phyloP scores from a whole-genome alignment of 2,329 filamentous ascomycete genomes.

The Alternaria solani region DNA sequence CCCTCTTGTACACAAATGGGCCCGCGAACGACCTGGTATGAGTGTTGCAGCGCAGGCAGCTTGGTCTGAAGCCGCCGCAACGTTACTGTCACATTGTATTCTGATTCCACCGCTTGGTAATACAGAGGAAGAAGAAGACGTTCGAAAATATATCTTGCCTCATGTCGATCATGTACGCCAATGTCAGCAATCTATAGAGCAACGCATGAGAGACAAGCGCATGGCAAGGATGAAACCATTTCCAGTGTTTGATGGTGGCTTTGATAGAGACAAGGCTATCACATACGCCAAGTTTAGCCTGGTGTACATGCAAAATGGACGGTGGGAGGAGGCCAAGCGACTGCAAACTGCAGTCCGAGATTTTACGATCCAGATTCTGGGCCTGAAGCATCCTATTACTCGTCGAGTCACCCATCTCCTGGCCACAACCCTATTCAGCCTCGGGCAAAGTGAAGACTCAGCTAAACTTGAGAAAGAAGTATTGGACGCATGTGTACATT shows the following conservation, averaged over 20 bases:
- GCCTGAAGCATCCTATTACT: slow-evolving; percentile 28
- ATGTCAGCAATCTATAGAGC: slow-evolving; percentile 8
- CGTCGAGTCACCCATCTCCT: slow-evolving; percentile 32
- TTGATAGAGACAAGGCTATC: not conserved
- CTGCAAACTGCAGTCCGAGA: slow-evolving; percentile 38
- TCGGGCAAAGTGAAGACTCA: slow-evolving; percentile 33
- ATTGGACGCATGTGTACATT: slow-evolving; percentile 23
- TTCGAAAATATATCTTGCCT: slow-evolving; percentile 5
- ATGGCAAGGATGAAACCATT: slow-evolving; percentile 13
- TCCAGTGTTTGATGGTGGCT: slow-evolving; percentile 12
- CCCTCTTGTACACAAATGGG: slow-evolving; percentile 45
- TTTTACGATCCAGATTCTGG: slow-evolving; percentile 27
- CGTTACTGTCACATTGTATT: slow-evolving; percentile 33
- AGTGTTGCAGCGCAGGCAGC: slow-evolving; percentile 33
- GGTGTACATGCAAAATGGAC: slow-evolving; percentile 34
- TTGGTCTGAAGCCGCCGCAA: slow-evolving; percentile 41
- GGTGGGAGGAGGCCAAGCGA: slow-evolving; percentile 34
- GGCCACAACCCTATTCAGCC: slow-evolving; percentile 26
- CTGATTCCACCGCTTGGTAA: slow-evolving; percentile 7
- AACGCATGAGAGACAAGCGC: slow-evolving; percentile 18
- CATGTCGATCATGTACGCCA: slow-evolving; percentile 8
- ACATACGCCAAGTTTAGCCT: slow-evolving; percentile 37
- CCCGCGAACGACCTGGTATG: slow-evolving; percentile 34
- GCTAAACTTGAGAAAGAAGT: slow-evolving; percentile 30
- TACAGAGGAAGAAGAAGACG: slow-evolving; percentile 1